Percentiles rank a stretch among this genome's conserved stretches.
Conservation (phyloP, 192 early-diverging fungal genomes). For the Rhizophagus clarus region DNA sequence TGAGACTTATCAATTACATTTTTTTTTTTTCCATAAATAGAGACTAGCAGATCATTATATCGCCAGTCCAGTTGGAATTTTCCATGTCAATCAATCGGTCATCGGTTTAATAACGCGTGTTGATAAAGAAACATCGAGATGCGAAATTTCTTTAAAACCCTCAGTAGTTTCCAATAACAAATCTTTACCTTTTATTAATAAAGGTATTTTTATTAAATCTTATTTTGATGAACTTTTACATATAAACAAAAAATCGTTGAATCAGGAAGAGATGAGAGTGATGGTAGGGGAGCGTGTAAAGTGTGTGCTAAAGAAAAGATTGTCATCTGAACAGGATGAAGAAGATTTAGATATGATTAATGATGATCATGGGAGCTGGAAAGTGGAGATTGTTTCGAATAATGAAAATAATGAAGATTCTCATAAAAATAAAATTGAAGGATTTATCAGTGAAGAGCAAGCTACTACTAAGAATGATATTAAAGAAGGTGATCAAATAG, state of each 20-base stretch:
- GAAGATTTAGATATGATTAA: background rate
- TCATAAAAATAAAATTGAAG: conserved; percentile 50
- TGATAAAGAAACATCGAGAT: conserved; percentile 49
- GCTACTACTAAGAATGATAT: conserved; percentile 46
- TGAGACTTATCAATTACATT: background rate
- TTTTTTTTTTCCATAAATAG: background rate
- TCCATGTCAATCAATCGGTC: conserved; percentile 71
- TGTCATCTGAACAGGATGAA: conserved; percentile 18
- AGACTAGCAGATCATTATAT: conserved; percentile 63
- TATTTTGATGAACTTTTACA: conserved; percentile 54
- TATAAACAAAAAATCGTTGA: conserved; percentile 32
- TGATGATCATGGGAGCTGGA: conserved; percentile 34
- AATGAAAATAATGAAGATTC: conserved; percentile 31
- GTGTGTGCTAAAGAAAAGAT: conserved; percentile 49
- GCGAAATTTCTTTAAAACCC: conserved; percentile 69
- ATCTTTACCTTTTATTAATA: conserved; percentile 40
- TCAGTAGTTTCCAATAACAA: conserved; percentile 51
- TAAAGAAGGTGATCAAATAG: conserved; percentile 51
- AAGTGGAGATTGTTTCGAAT: background rate
- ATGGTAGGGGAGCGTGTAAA: conserved; percentile 52
- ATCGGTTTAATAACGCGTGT: conserved; percentile 59
- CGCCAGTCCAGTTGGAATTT: conserved; percentile 51
- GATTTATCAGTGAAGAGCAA: conserved; percentile 62
- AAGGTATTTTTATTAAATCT: conserved; percentile 53
- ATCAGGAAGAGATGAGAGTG: conserved; percentile 40